Evolutionary conservation across 176 grass and related monocot species (phyloP).

Genomic region (Rhynchospora pubera): DNA sequence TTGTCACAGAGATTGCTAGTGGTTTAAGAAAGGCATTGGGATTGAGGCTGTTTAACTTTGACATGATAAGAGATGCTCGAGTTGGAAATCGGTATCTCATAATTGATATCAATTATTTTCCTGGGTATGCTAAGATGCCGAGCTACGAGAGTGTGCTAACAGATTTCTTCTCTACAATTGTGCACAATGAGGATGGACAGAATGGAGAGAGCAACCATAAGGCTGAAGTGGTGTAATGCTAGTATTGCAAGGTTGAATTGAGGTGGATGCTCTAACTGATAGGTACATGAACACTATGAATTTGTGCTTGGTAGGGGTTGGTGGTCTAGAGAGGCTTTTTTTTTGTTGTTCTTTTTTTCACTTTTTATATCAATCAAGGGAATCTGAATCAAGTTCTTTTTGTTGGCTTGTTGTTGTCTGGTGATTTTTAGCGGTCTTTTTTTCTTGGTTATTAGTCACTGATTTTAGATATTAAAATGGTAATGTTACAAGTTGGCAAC

Average conservation of each 20-base stretch:
- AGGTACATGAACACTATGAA: neutral
- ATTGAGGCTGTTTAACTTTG: conserved; percentile 85
- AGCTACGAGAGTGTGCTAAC: conserved; percentile 62
- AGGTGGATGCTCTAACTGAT: conserved; percentile 9
- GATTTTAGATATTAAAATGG: conserved; percentile 11
- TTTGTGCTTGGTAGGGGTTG: conserved; percentile 1
- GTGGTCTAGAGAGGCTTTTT: neutral
- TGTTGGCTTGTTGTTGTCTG: neutral
- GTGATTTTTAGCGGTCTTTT: conserved; percentile 2
- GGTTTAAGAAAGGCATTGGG: conserved; percentile 61
- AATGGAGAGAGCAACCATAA: conserved; percentile 6
- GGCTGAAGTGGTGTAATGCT: neutral
- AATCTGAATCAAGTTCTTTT: conserved; percentile 13
- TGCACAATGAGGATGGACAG: conserved; percentile 32
- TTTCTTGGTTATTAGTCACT: neutral
- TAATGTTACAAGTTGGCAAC: neutral
- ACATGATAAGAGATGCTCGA: conserved; percentile 73
- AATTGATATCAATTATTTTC: conserved; percentile 97
- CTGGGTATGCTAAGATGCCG: conserved; percentile 87
- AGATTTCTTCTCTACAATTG: conserved; percentile 72
- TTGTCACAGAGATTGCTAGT: conserved; percentile 50
- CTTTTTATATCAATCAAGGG: conserved; percentile 15
- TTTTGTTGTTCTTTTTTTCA: conserved; percentile 2
- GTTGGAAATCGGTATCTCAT: conserved; percentile 68
- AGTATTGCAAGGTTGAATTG: neutral